Base-by-base conservation (phyloP, 2,329 filamentous ascomycete genomes). In the Colletotrichum chlorophyti region DNA sequence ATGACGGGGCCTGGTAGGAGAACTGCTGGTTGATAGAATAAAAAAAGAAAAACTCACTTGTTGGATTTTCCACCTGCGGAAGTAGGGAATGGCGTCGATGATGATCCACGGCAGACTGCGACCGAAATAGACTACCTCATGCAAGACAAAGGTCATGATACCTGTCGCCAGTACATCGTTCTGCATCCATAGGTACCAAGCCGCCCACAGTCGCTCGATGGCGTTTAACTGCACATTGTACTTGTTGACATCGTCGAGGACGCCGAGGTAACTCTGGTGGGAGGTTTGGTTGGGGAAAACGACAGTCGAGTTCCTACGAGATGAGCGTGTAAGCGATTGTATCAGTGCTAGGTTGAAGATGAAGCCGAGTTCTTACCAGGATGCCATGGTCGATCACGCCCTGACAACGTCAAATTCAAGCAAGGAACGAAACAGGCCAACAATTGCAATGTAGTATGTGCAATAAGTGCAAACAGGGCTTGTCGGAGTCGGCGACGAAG, bases 101-200 rank as follows among this genome's bases (percentile, higher is more conserved):
- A 99, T 88, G 67, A 98, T 91, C 87, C 91, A 99, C 1, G 95
- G 95, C 59, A 98, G 72, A 68, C 80, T 90, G 65, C 95, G 88
- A 67, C 95, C 95, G 70, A 98, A 99, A 82, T 99, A 99, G 69
- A 99, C 85, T 37, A 87, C 50, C 76, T 99, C 95, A 80, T 99
- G 95, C 85, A 98, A 91, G 66, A 89, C 77, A 74, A 99, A 99
- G 68, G 92, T 97, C 91, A 98, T 90, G 80, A 99, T 95, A 60
- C 95, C 95, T 3, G 95, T 99, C 59, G 95, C 95, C 62, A 99
- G 87, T 53, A 91, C 89, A 78, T 99, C 95, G 75, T 99, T 99
- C 75, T 96, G 91, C 90, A 98, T 97, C 84, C 88, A 99, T 11
- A 94, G 85, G 74, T 99, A 99, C 94, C 93, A 98, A 29, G 93